phyloP scores from a whole-genome alignment of 106 monocot species.

The Dioscorea alata region DNA sequence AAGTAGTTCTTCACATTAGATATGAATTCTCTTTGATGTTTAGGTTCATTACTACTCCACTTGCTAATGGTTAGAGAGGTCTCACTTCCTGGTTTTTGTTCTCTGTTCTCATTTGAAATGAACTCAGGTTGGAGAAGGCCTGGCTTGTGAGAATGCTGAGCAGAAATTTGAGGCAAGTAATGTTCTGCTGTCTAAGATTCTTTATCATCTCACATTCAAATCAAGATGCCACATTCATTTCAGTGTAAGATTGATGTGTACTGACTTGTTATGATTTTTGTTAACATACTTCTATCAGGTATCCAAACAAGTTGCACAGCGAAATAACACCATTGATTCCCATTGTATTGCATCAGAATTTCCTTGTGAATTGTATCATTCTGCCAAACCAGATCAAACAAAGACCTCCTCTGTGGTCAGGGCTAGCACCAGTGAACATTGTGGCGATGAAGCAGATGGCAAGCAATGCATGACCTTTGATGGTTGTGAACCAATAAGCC shows the following conservation, averaged over 20 bases:
- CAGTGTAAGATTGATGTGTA: no score
- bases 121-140: slow-evolving; percentile 25
- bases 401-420: slow-evolving; percentile 35
- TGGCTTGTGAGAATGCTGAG: slow-evolving; percentile 9
- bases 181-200: neutral
- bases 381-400: slow-evolving; percentile 44
- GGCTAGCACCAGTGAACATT: slow-evolving; percentile 43
- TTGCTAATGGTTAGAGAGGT: neutral
- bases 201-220: neutral
- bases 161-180: slow-evolving; percentile 37
- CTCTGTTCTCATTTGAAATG: slow-evolving; percentile 1
- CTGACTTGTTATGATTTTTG: neutral
- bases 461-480: slow-evolving; percentile 65
- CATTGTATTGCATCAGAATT: slow-evolving; percentile 19
- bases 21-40: no score
- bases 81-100: neutral
- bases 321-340: slow-evolving; percentile 41
- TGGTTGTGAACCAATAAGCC: slow-evolving; percentile 66
- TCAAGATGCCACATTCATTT: no score
- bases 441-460: slow-evolving; percentile 35
- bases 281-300: slow-evolving; percentile 18
- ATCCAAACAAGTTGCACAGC: slow-evolving; percentile 8
- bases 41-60: neutral
- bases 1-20: no score
- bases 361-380: slow-evolving; percentile 39